phyloP scores from a whole-genome alignment of 163 green algal species.

The Scenedesmus sp. region DNA sequence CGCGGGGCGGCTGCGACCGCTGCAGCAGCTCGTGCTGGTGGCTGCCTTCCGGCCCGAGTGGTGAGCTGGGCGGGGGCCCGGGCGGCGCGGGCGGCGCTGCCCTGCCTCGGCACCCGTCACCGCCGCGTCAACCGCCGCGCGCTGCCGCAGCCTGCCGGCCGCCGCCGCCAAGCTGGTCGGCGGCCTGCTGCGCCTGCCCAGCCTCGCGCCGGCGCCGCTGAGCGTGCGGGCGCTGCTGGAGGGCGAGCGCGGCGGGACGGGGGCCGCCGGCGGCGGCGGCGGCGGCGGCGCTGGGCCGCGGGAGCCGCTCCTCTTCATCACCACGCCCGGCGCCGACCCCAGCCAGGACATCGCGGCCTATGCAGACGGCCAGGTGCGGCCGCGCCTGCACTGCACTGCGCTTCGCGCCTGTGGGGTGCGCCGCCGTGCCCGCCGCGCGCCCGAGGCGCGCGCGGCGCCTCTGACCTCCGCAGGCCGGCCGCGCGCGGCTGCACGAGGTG shows the following conservation, averaged over 20 bases:
- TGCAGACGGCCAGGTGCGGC: constrained; percentile 45
- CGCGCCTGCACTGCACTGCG: background rate
- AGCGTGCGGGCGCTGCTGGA: constrained; percentile 55
- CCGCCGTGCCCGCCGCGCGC: no score
- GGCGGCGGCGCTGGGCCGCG: background rate
- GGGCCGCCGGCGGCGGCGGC: no score
- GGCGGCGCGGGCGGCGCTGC: no score
- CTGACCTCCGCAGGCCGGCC: constrained; percentile 18
- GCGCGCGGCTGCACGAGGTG: constrained; percentile 69
- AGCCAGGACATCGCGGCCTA: constrained; percentile 75
- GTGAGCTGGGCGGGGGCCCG: no score
- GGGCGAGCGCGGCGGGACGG: no score
- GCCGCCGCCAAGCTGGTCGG: constrained; percentile 42
- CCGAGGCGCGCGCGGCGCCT: no score
- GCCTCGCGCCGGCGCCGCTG: constrained; percentile 50
- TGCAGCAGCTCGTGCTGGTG: constrained; percentile 73
- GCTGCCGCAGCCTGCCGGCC: constrained; percentile 9
- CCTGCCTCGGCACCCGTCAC: no score
- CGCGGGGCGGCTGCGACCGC: constrained; percentile 50
- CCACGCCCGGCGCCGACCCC: constrained; percentile 75
- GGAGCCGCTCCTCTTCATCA: constrained; percentile 81
- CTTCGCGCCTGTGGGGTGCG: no score
- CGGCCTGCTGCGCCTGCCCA: constrained; percentile 50
- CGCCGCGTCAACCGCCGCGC: no score
- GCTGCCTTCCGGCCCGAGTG: constrained; percentile 75